phyloP scores from a whole-genome alignment of 345 rosid genomes.

The Physaria fendleri region DNA sequence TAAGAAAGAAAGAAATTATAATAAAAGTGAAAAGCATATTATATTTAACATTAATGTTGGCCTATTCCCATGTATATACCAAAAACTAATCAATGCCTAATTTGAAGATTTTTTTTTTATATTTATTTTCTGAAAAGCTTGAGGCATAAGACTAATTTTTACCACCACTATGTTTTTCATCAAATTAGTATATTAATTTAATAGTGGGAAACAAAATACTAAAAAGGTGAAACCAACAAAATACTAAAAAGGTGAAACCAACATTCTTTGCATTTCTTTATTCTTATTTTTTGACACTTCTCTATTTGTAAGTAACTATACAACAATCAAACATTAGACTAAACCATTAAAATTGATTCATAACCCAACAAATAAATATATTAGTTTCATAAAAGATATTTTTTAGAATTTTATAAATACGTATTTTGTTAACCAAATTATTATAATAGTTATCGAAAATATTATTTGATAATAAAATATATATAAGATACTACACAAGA shows the following conservation, averaged over 20 bases:
- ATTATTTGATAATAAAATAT: too few species aligned
- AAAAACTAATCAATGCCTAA: conserved; percentile 15
- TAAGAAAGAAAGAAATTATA: neutral
- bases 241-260: conserved; percentile 18
- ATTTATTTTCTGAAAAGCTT: neutral
- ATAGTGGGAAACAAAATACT: neutral
- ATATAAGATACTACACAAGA: conserved; percentile 11
- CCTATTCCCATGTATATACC: conserved; percentile 22
- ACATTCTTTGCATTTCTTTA: conserved; percentile 5
- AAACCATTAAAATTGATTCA: neutral
- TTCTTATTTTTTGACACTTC: neutral
- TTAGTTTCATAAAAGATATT: neutral
- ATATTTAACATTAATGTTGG: conserved; percentile 25
- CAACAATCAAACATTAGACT: neutral
- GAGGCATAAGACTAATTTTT: conserved; percentile 9
- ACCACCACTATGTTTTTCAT: conserved; percentile 12
- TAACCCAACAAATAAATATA: neutral
- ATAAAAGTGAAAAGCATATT: neutral
- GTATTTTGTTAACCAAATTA: too few species aligned
- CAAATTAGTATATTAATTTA: conserved; percentile 7
- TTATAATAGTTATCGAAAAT: too few species aligned
- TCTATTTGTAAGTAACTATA: neutral
- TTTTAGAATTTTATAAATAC: neutral
- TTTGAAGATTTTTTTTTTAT: neutral
- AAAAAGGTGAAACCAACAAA: conserved; percentile 15